Evolutionary conservation across 2,329 filamentous ascomycete genomes (phyloP), one percentile per base, ranked within the genome.

Genomic region (Colletotrichum agaves): DNA sequence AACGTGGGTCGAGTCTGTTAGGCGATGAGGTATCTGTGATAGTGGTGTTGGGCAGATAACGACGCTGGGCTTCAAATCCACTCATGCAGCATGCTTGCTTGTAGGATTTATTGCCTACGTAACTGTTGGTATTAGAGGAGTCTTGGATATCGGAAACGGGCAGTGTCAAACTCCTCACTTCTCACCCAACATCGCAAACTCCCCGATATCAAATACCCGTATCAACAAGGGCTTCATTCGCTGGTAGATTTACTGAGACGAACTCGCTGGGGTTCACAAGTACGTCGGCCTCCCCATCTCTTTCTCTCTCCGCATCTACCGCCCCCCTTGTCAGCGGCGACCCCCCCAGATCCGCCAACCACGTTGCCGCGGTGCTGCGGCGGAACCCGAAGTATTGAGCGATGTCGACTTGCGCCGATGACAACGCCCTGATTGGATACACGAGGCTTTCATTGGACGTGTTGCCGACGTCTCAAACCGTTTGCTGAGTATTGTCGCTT

Each of bases 281-380:
- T 15, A n/a, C 46, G n/a, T n/a, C 15, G 1, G 31, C 1, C 2
- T 4, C n/a, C 46, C 46, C n/a, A n/a, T n/a, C n/a, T n/a, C 21
- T 21, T 19, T 15, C 0, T 50, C 31, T 33, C 31, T 31, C 49
- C 49, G 49, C 49, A 21, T 53, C 21, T 53, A n/a, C n/a, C n/a
- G n/a, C n/a, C n/a, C 21, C 49, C 15, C 31, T 13, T 37, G 49
- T 37, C 11, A n/a, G 17, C 27, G 27, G 49, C n/a, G 10, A 53
- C n/a, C n/a, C n/a, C 11, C 49, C 17, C 27, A 33, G 35, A 15
- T n/a, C 49, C 21, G 27, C 49, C 27, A n/a, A 53, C 31, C 49
- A 53, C 49, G 31, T 53, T 53, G 49, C 49, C n/a, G 49, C 17
- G 27, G 49, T 53, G n/a, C 49, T 53, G 21, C 49, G 49, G 49